phyloP scores from a whole-genome alignment of 495 filamentous ascomycete genomes.

The Trichoderma reesei region DNA sequence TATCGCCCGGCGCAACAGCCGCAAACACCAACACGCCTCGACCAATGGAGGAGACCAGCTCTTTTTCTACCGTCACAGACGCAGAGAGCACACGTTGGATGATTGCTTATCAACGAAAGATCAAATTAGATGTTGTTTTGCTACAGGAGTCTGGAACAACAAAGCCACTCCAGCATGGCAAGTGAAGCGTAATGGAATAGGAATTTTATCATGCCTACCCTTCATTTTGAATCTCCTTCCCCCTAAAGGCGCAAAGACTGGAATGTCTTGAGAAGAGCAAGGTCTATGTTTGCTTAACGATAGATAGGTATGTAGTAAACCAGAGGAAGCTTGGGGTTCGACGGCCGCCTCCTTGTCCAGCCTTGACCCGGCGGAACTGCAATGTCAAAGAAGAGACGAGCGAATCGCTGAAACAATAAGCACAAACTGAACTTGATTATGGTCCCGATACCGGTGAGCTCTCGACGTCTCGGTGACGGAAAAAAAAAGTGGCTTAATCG shows the following conservation, averaged over 20 bases:
- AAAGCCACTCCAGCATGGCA: not conserved
- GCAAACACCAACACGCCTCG: constrained; percentile 86
- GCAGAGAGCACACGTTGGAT: constrained; percentile 92
- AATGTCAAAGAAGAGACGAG: not conserved
- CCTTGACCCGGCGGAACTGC: too few relatives aligned
- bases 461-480: not conserved
- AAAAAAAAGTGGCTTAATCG: not conserved
- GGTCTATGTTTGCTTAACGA: too few relatives aligned
- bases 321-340: not conserved
- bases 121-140: not conserved
- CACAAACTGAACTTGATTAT: not conserved
- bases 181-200: not conserved
- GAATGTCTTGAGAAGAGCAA: not conserved
- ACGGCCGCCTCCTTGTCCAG: not conserved
- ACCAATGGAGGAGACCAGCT: constrained; percentile 81
- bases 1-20: constrained; percentile 84
- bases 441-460: not conserved
- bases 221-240: not conserved
- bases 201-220: not conserved
- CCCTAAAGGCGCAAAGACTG: not conserved
- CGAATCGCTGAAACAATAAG: too few relatives aligned
- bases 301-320: not conserved
- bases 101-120: constrained; percentile 50
- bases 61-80: constrained; percentile 93
- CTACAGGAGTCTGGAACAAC: not conserved